Base-by-base conservation (phyloP, 2,329 filamentous ascomycete species). In the Hirsutella minnesotensis region DNA sequence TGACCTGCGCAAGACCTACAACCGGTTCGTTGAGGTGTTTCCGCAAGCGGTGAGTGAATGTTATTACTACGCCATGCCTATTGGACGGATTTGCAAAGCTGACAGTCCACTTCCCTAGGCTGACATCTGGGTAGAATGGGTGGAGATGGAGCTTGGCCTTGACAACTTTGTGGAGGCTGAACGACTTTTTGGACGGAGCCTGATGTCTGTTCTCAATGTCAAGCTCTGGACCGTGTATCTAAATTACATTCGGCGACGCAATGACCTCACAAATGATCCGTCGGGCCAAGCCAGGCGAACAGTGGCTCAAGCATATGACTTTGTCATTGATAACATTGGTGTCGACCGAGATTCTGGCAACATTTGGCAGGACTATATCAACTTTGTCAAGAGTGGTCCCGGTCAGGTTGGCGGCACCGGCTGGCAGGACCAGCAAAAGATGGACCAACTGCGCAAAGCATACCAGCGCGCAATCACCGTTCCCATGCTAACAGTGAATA, bases 401-500 rank as follows among this genome's bases (percentile, higher is more conserved):
- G 92, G 92, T 5, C 79, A 79, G 45, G 77, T 92, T 45, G 90
- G 89, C 21, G 92, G 90, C 36, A 81, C 73, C 45, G 81, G 78
- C 45, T 98, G 92, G 94, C 89, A 96, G 62, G 92, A 96, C 57
- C 85, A 90, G 64, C 92, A 96, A 59, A 98, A 98, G 70, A 94
- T 95, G 83, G 92, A 98, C 54, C 72, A 85, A 52, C 66, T 98
- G 41, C 82, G 92, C 46, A 94, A 94, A 59, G 85, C 86, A 1
- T 98, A 95, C 59, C 89, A 95, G 55, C 83, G 83, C 42, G 90
- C 90, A 13, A 86, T 95, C 45, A 81, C 79, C 50, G 78, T 95
- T 33, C 94, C 94, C 4, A 94, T 87, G 49, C 78, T 82, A 43
- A 83, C 83, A 27, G 78, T 94, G 39, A 86, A 90, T 55, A 76